These are phyloP conservation scores for Tetracladium setigerum DNA, from an alignment of 495 filamentous ascomycete genomes.

Conservation along the genomic window DNA sequence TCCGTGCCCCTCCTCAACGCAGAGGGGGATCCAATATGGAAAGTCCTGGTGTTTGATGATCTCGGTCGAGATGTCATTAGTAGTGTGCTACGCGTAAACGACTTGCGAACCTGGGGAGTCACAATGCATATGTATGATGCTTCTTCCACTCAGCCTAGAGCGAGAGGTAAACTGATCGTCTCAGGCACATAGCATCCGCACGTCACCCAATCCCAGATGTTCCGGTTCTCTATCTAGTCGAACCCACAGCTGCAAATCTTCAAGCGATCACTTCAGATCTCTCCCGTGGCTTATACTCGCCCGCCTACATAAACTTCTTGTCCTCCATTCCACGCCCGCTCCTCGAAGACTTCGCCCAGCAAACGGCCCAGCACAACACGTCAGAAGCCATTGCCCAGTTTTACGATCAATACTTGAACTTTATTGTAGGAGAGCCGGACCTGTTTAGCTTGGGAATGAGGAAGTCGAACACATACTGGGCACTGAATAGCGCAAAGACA, in stretches of 20 bases:
- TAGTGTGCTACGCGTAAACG: conserved; percentile 88
- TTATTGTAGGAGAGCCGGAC: conserved; percentile 92
- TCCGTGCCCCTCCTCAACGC: conserved; percentile 76
- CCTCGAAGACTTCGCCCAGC: conserved; percentile 89
- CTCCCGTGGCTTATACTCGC: conserved; percentile 78
- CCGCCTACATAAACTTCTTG: conserved; percentile 95
- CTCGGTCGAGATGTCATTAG: conserved; percentile 69
- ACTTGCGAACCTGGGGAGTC: conserved; percentile 85
- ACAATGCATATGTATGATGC: conserved; percentile 83
- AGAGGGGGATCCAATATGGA: conserved; percentile 75
- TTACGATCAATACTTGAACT: conserved; percentile 97
- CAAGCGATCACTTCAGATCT: conserved; percentile 82
- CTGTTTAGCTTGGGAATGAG: conserved; percentile 90
- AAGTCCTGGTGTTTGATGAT: conserved; percentile 56
- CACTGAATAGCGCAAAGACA: conserved; percentile 85
- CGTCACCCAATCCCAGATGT: conserved; percentile 94
- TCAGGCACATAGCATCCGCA: conserved; percentile 69
- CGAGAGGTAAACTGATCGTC: conserved; percentile 10
- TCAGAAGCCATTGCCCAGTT: conserved; percentile 86
- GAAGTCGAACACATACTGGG: conserved; percentile 79
- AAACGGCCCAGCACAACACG: conserved; percentile 76
- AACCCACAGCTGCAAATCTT: conserved; percentile 76
- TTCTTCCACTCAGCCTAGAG: neutral
- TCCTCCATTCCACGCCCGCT: conserved; percentile 88
- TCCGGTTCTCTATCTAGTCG: conserved; percentile 90